phyloP scores from a whole-genome alignment of 352 stramenopile species.

The Phytophthora sansomeana region DNA sequence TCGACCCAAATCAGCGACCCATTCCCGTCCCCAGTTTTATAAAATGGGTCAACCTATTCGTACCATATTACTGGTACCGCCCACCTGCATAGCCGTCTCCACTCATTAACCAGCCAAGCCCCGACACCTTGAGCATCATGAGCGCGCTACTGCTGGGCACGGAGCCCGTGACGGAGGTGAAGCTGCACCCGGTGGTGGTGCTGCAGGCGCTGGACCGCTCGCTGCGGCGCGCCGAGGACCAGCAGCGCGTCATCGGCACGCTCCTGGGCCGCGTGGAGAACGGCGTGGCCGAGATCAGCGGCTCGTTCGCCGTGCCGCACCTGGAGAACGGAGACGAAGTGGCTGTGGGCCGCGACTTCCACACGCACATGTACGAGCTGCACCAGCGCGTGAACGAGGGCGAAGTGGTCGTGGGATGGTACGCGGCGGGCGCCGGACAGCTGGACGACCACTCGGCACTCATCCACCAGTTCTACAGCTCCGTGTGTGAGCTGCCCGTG shows the following conservation, averaged over 20 bases:
- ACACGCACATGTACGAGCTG: conserved; percentile 97
- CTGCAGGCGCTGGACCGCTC: conserved; percentile 98
- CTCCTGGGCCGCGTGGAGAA: conserved; percentile 93
- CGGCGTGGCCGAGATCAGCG: conserved; percentile 93
- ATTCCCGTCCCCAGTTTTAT: too few relatives aligned
- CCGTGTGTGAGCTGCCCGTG: conserved; percentile 92
- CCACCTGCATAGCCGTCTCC: background rate
- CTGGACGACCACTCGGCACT: conserved; percentile 95
- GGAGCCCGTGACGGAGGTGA: conserved; percentile 83
- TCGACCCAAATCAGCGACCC: too few relatives aligned
- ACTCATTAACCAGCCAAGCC: background rate
- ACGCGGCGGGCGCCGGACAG: conserved; percentile 86
- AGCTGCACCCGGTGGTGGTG: conserved; percentile 96
- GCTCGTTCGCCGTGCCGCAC: conserved; percentile 97
- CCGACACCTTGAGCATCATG: conserved; percentile 23
- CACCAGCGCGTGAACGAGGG: conserved; percentile 94
- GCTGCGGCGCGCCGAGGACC: conserved; percentile 92
- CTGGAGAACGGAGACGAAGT: conserved; percentile 96
- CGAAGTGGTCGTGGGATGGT: conserved; percentile 98
- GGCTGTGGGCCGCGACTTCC: conserved; percentile 98
- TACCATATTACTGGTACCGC: background rate
- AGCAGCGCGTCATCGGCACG: conserved; percentile 97
- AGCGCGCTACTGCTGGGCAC: conserved; percentile 77
- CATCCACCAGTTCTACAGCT: conserved; percentile 99
- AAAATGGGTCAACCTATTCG: too few relatives aligned